Evolutionary conservation across 768 basidiomycete genomes (phyloP), one percentile per base, ranked within the genome.

Genomic region (Lentinus brumalis): DNA sequence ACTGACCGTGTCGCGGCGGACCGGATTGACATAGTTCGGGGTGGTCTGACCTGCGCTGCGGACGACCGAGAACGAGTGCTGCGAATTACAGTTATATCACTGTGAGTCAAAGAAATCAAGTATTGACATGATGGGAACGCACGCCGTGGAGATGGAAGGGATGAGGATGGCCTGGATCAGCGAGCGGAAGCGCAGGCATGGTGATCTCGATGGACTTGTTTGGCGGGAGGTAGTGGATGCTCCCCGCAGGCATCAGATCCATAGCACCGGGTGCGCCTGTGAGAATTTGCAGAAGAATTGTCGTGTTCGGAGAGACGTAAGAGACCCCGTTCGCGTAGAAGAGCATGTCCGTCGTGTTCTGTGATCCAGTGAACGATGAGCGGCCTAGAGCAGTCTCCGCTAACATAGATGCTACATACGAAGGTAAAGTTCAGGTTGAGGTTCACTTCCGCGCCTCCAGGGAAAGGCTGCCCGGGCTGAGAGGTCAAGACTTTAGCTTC

Each of bases 221-320:
- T 10, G 69, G 71, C 0, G 81, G 81, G n/a, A 86, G 69, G 9
- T 71, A 59, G 59, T 78, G 79, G 7, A 85, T 73, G 10, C 72
- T 72, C 2, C 80, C 82, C 0, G 67, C 29, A 73, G 78, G 61
- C 68, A 75, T 38, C 26, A 83, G 62, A 39, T 77, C 75, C 35
- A 74, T 71, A 0, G 79, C 76, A 0, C 59, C 61, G 11, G 72
- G 70, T 3, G 75, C 72, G 11, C 81, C 81, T 56, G 77, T 80
- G 38, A 82, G 60, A 40, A 82, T 78, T 63, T 83, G 79, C 16
- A 83, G 72, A 14, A 84, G 67, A 5, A 79, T 78, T 1, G 81
- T 81, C 0, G 74, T 71, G 26, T 66, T 70, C 0, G 81, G 80
- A 1, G 78, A 69, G 1, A 53, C 46, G n/a, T 50, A 60, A 0